Base-by-base conservation (phyloP, 2,329 filamentous ascomycete species). In the Penicillium sp. region DNA sequence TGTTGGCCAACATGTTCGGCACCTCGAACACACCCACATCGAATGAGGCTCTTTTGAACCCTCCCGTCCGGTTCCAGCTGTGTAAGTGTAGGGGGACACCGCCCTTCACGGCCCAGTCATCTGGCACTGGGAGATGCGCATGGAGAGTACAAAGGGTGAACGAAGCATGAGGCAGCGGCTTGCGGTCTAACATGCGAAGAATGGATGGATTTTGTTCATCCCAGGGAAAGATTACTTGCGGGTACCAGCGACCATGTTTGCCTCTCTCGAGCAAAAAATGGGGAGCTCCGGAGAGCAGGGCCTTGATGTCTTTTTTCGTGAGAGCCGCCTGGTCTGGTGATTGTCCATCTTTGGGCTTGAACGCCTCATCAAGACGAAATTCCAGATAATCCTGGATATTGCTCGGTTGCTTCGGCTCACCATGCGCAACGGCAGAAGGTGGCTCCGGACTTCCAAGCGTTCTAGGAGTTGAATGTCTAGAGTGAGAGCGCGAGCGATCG, bases 1-100 rank as follows among this genome's bases (percentile, higher is more conserved):
- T 76, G 14, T 73, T 70, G 19, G 72, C 74, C 4, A 80, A 69
- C 80, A 82, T 81, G 55, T 79, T 81, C 0, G 80, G 80, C 2
- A 80, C 70, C 62, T 82, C 79, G 50, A 77, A 79, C 13, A 78
- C 70, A 2, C 77, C 76, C 3, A 78, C 61, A 43, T 79, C 77
- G 54, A 79, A 79, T 2, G 74, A 72, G 3, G 76, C 72, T 51
- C 74, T 65, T 59, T 70, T 77, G 13, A 62, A 59, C 3, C 66
- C 66, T 33, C 64, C 67, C 8, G 61, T 62, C 21, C 61, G 61
- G 53, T 58, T 63, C 68, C 65, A 69, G 52, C 64, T 58, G 25
- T 60, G 58, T 2, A 64, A 51, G 33, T 58, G 66, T 21, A 67
- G 66, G 19, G 69, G 70, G 1, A 67, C 65, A 2, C 69, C 65